Conservation (phyloP, 345 rosid genomes). For the Geranium brycei region DNA sequence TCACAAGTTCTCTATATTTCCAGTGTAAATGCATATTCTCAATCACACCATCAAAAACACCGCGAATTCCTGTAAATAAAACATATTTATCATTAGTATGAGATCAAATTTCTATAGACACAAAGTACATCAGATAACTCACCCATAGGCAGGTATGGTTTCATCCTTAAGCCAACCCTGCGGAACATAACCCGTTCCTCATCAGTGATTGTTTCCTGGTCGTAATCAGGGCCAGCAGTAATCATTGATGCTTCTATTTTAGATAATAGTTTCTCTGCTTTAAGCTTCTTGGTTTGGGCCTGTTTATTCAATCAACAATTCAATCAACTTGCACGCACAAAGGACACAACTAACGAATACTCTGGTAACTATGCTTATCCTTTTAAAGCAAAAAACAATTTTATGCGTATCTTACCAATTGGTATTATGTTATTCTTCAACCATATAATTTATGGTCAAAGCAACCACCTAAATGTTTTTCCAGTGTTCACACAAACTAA, state of each 20-base stretch:
- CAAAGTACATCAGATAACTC: slow-evolving; percentile 16
- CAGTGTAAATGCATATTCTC: slow-evolving; percentile 99
- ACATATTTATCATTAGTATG: slow-evolving; percentile 12
- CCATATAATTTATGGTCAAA: no score
- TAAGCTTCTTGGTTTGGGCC: slow-evolving; percentile 78
- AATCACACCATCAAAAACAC: slow-evolving; percentile 93
- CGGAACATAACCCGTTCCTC: slow-evolving; percentile 89
- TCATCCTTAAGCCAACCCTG: slow-evolving; percentile 90
- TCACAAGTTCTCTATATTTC: slow-evolving; percentile 97
- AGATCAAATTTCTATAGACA: slow-evolving; percentile 1
- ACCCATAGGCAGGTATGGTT: slow-evolving; percentile 87
- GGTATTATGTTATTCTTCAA: not conserved
- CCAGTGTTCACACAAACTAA: no score
- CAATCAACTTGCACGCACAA: slow-evolving; percentile 5
- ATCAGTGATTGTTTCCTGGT: slow-evolving; percentile 87
- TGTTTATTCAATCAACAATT: slow-evolving; percentile 22
- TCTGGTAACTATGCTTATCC: not conserved
- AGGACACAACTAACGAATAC: not conserved
- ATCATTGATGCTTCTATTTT: slow-evolving; percentile 92
- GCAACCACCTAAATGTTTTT: no score
- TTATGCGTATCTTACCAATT: not conserved
- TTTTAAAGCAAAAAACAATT: no score
- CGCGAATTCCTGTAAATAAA: slow-evolving; percentile 67
- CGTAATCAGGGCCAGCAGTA: slow-evolving; percentile 92
- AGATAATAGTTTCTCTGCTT: slow-evolving; percentile 74